Percentiles rank a stretch among this genome's conserved stretches.
Evolutionary conservation across 202 grass and related monocot genomes (phyloP).

Genomic region (Carex arenaria): DNA sequence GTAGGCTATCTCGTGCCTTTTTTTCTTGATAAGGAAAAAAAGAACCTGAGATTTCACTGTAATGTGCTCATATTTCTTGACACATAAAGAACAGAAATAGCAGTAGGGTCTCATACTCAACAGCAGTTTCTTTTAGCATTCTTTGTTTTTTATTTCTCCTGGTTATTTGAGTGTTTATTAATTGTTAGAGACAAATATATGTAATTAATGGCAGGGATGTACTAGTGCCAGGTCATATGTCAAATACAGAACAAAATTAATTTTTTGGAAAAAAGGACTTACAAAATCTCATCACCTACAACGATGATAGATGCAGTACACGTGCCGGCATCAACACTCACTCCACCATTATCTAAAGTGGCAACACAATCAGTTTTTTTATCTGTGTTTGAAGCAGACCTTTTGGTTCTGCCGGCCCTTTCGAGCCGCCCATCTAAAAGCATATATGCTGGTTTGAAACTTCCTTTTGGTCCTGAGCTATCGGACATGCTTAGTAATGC

Average conservation of each 20-base stretch:
- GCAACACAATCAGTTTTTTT: constrained; percentile 39
- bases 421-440: constrained; percentile 93
- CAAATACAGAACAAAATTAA: background rate
- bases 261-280: constrained; percentile 38
- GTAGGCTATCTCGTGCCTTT: background rate
- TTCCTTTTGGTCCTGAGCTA: constrained; percentile 44
- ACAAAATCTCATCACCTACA: constrained; percentile 92
- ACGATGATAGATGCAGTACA: constrained; percentile 64
- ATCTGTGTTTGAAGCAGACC: constrained; percentile 38
- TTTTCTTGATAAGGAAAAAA: background rate
- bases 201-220: background rate
- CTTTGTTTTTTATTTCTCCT: background rate
- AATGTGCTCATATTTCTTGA: background rate
- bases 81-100: background rate
- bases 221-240: constrained; percentile 12
- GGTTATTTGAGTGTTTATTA: background rate
- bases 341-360: constrained; percentile 28
- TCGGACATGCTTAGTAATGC: constrained; percentile 61
- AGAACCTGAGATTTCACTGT: background rate
- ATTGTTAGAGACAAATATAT: background rate
- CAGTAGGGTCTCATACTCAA: background rate
- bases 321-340: constrained; percentile 23
- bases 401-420: constrained; percentile 94
- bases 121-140: background rate
- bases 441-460: constrained; percentile 98